Base-by-base conservation (phyloP, 768 basidiomycete species). In the Naganishia friedmannii region DNA sequence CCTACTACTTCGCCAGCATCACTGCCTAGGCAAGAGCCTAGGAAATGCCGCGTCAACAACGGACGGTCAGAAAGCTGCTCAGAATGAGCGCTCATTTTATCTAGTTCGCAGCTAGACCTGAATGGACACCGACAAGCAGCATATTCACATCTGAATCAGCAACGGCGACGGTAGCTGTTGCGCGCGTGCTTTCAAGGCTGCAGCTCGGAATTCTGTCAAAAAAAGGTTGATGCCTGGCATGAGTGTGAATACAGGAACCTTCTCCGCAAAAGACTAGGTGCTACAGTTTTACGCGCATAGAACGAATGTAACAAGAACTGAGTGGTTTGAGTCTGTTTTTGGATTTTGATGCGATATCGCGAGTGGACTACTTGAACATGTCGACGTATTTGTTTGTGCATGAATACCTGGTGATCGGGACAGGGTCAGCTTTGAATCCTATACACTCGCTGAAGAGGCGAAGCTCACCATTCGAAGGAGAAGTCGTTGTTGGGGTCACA, bases 401-500 rank as follows among this genome's bases (percentile, higher is more conserved):
- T 23, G 92, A 93, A 82, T 94, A 94, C 90, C 91, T 81, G 23
- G 12, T n/a, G 48, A 23, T 42, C 2, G 60, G 31, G 0, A 28
- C n/a, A 53, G 66, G 68, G 57, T 21, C 75, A 39, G 69, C 69
- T 37, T 72, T 71, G 39, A 72, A 63, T 17, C 10, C 26, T 28
- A 51, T 51, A 29, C 28, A 57, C 54, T 67, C 37, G 34, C 34
- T 23, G n/a, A 29, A 56, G 28, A 55, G 34, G 48, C 28, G n/a
- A n/a, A n/a, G 70, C 76, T 71, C 70, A 80, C 80, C 79, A 81
- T 68, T 80, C 79, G 72, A 73, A 78, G 87, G 90, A 89, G 76
- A 92, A 90, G 74, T 85, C 88, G 56, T 92, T 86, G n/a, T 83
- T 80, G 19, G 84, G 82, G 73, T 91, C 88, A 77, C 93, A 96